Conservation (phyloP, 306 rosid genomes). For the Malus sylvestris region DNA sequence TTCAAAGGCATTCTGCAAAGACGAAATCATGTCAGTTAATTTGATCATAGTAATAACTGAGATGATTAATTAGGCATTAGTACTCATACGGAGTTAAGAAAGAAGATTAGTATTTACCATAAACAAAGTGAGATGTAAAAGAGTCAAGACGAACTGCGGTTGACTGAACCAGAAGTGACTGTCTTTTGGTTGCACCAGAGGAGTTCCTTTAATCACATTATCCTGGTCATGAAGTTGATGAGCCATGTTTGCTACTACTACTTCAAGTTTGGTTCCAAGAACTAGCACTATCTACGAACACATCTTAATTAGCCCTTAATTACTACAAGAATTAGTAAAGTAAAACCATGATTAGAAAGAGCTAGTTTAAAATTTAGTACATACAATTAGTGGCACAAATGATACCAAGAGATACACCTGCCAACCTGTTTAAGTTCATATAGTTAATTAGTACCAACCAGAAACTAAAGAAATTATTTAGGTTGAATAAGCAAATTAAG, state of each 20-base stretch:
- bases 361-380: neutral
- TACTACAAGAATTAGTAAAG: neutral
- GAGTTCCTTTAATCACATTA: constrained; percentile 38
- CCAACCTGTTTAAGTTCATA: constrained; percentile 38
- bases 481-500: neutral
- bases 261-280: constrained; percentile 51
- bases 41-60: neutral
- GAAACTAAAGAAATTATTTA: neutral
- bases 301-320: neutral
- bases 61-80: neutral
- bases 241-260: constrained; percentile 49
- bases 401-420: constrained; percentile 50
- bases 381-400: constrained; percentile 45
- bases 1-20: constrained; percentile 53
- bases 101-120: constrained; percentile 20
- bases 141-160: constrained; percentile 38
- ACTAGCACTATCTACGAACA: constrained; percentile 33
- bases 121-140: constrained; percentile 46
- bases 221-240: constrained; percentile 25
- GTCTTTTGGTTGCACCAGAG: constrained; percentile 50
- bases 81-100: neutral
- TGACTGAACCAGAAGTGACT: constrained; percentile 49
- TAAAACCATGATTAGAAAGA: neutral
- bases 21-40: neutral
- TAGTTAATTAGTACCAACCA: neutral